These are phyloP conservation scores for Corymbia citriodora DNA, from an alignment of 441 rosid genomes.

Conservation along the genomic window DNA sequence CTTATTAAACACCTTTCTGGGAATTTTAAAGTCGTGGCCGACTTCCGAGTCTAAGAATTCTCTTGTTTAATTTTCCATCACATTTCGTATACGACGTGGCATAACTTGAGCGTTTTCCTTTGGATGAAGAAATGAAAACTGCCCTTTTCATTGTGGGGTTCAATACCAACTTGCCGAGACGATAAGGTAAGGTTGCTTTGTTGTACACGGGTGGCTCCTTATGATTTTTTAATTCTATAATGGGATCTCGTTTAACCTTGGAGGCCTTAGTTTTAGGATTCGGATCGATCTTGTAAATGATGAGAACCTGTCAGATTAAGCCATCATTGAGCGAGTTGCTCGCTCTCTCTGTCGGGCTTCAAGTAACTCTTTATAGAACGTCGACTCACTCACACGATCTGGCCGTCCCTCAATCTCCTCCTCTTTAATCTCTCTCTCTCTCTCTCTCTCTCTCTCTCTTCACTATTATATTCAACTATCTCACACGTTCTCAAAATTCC, in stretches of 20 bases:
- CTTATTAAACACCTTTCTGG: not conserved
- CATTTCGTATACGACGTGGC: not conserved
- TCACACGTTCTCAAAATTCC: not conserved
- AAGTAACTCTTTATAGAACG: not conserved
- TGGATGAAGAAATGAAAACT: not conserved
- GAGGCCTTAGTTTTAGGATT: not conserved
- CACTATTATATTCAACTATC: not conserved
- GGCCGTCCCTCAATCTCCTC: not conserved
- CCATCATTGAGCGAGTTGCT: not conserved
- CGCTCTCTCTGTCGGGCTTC: not conserved
- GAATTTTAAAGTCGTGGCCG: not conserved
- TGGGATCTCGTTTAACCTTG: not conserved
- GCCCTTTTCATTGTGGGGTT: not conserved
- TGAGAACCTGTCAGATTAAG: not conserved
- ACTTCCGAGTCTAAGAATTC: not conserved
- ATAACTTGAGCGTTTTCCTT: not conserved
- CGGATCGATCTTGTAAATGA: not conserved
- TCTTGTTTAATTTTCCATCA: not conserved
- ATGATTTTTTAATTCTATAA: not conserved
- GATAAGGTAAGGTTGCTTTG: not conserved
- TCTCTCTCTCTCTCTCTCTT: not conserved
- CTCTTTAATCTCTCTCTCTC: not conserved
- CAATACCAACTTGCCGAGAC: not conserved
- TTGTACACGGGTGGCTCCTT: not conserved
- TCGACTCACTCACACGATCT: not conserved